Percentiles rank a stretch among this genome's conserved stretches.
These are phyloP conservation scores for Aspergillus clavatus DNA, from an alignment of 2,329 filamentous ascomycete species.

Conservation along the genomic window DNA sequence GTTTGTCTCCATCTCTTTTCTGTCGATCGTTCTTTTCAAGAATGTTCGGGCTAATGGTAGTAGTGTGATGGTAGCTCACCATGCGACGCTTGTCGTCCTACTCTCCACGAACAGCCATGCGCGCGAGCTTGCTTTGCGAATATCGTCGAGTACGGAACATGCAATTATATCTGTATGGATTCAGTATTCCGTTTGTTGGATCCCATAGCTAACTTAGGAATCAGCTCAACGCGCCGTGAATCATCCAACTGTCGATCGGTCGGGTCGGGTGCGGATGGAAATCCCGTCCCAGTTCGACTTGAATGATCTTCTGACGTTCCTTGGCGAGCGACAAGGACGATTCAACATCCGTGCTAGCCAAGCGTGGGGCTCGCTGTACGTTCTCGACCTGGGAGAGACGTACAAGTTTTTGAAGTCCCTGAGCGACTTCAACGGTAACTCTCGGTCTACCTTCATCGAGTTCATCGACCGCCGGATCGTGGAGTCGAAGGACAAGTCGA, in stretches of 20 bases:
- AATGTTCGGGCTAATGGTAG: conserved; percentile 9
- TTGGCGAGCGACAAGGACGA: conserved; percentile 35
- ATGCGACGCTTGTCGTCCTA: conserved; percentile 40
- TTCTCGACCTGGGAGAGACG: conserved; percentile 39
- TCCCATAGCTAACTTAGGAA: conserved; percentile 14
- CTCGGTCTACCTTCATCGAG: conserved; percentile 37
- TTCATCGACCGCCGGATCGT: conserved; percentile 43
- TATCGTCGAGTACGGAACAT: conserved; percentile 42
- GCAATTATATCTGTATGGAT: conserved; percentile 43
- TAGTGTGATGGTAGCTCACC: conserved; percentile 41
- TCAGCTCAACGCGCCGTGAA: conserved; percentile 42
- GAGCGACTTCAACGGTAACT: conserved; percentile 36
- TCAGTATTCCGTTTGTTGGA: not conserved
- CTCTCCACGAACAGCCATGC: conserved; percentile 41
- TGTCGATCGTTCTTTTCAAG: not conserved
- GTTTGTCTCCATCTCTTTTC: conserved; percentile 20
- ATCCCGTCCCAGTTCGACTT: conserved; percentile 40
- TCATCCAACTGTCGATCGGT: conserved; percentile 35
- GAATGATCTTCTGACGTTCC: conserved; percentile 33
- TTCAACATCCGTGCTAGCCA: conserved; percentile 44
- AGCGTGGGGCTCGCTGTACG: conserved; percentile 39
- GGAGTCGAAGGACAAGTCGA: conserved; percentile 43
- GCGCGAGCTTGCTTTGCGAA: conserved; percentile 42
- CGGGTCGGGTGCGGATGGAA: conserved; percentile 35
- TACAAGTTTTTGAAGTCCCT: conserved; percentile 38